Conservation (phyloP, 2,329 filamentous ascomycete genomes). For the Fusarium sp. region DNA sequence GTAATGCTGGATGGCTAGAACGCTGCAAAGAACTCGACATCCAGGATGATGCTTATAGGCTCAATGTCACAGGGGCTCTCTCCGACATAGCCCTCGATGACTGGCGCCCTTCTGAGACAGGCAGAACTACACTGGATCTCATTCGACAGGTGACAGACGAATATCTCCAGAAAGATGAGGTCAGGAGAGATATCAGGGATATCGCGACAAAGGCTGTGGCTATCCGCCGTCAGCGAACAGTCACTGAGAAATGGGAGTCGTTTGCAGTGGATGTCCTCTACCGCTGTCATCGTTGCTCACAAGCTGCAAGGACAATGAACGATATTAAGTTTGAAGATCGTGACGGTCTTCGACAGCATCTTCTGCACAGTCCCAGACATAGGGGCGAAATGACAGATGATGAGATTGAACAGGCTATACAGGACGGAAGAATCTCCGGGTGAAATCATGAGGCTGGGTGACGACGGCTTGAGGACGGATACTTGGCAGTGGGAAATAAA, state of each 20-base stretch:
- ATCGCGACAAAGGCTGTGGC: fast-evolving
- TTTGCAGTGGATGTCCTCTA: conserved; percentile 4
- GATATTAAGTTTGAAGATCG: neutral
- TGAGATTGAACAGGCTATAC: neutral
- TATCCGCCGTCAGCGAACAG: neutral
- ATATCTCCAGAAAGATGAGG: neutral
- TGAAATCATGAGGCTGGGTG: too few relatives aligned
- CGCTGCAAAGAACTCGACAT: neutral
- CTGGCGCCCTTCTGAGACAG: conserved; percentile 1
- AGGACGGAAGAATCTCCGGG: neutral
- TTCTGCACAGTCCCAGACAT: neutral
- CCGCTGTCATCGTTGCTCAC: fast-evolving
- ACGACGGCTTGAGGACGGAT: too few relatives aligned
- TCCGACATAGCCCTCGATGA: neutral
- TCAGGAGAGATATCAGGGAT: fast-evolving
- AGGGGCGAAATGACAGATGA: neutral
- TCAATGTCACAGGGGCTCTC: conserved; percentile 8
- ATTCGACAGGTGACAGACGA: neutral
- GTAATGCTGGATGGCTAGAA: conserved; percentile 1
- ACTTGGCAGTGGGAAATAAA: too few relatives aligned
- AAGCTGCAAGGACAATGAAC: neutral
- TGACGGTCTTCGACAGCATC: neutral
- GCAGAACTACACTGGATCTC: fast-evolving
- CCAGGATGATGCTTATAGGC: neutral
- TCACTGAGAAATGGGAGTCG: neutral